Conservation (phyloP, 495 filamentous ascomycete species). For the Cryomyces antarcticus region DNA sequence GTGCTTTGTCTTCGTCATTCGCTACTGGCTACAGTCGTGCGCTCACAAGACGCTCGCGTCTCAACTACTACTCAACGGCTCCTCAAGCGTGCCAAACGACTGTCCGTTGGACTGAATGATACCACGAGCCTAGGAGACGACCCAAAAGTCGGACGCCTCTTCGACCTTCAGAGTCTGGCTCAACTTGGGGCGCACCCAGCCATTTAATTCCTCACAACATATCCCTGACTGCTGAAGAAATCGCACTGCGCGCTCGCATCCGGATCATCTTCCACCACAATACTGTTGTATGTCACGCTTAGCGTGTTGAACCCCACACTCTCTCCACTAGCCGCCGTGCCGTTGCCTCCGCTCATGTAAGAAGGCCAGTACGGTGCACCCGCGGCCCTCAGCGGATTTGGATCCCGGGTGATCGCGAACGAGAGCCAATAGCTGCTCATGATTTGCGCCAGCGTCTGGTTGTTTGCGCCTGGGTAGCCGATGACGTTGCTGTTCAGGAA, state of each 20-base stretch:
- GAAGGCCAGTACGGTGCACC: constrained; percentile 7
- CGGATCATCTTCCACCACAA: constrained; percentile 4
- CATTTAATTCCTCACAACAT: constrained; percentile 9
- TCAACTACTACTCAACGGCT: too few relatives aligned
- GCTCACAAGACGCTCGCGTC: too few relatives aligned
- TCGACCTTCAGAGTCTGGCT: too few relatives aligned
- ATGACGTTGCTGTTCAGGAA: not conserved
- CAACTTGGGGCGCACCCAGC: not conserved
- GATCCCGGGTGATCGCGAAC: constrained; percentile 23
- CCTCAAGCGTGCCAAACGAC: too few relatives aligned
- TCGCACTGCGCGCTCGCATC: constrained; percentile 8
- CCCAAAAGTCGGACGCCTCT: too few relatives aligned
- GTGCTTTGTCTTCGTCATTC: too few relatives aligned
- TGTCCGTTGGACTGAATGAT: too few relatives aligned
- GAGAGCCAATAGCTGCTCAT: constrained; percentile 39
- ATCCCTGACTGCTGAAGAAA: constrained; percentile 9
- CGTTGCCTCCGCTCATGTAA: too few relatives aligned
- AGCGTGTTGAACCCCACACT: constrained; percentile 1
- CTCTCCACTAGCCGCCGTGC: too few relatives aligned
- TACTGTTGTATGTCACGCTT: constrained; percentile 8
- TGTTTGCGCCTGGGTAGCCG: constrained; percentile 1
- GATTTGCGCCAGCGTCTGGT: constrained; percentile 36
- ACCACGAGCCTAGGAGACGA: too few relatives aligned
- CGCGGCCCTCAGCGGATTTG: constrained; percentile 1
- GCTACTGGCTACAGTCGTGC: too few relatives aligned